phyloP scores from a whole-genome alignment of 345 rosid genomes.

The Moricandia arvensis region DNA sequence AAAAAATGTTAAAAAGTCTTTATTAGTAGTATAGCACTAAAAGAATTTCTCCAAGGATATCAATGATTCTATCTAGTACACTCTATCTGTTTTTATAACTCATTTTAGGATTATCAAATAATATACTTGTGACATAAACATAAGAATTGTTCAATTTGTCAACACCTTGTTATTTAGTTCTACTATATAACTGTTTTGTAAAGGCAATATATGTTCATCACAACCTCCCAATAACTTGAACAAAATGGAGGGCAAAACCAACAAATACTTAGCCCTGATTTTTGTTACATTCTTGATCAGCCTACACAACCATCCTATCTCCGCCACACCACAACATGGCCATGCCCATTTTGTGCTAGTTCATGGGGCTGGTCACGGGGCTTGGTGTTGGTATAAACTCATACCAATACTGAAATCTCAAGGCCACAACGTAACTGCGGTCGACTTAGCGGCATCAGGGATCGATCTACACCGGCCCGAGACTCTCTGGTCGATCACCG shows the following conservation, averaged over 20 bases:
- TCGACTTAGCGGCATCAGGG: conserved; percentile 19
- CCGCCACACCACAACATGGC: neutral
- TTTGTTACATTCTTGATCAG: conserved; percentile 13
- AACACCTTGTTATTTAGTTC: conserved; percentile 5
- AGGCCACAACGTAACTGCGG: conserved; percentile 17
- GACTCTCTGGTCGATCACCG: conserved; percentile 10
- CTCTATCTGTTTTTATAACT: conserved; percentile 11
- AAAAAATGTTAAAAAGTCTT: neutral
- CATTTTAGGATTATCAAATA: neutral
- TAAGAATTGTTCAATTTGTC: conserved; percentile 24
- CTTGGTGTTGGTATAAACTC: conserved; percentile 33
- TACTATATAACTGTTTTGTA: neutral
- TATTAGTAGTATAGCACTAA: conserved; percentile 2
- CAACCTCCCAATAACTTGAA: neutral
- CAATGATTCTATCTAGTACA: neutral
- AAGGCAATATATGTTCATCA: conserved; percentile 16
- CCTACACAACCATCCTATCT: neutral
- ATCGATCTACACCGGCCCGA: conserved; percentile 1
- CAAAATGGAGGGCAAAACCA: conserved; percentile 17
- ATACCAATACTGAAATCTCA: conserved; percentile 27
- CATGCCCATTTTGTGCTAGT: conserved; percentile 17
- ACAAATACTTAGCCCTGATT: conserved; percentile 2
- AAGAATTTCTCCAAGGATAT: conserved; percentile 1
- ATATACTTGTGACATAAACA: conserved; percentile 19
- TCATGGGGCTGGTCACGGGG: conserved; percentile 26